phyloP scores from a whole-genome alignment of 2,329 filamentous ascomycete genomes.

The Colletotrichum scovillei region DNA sequence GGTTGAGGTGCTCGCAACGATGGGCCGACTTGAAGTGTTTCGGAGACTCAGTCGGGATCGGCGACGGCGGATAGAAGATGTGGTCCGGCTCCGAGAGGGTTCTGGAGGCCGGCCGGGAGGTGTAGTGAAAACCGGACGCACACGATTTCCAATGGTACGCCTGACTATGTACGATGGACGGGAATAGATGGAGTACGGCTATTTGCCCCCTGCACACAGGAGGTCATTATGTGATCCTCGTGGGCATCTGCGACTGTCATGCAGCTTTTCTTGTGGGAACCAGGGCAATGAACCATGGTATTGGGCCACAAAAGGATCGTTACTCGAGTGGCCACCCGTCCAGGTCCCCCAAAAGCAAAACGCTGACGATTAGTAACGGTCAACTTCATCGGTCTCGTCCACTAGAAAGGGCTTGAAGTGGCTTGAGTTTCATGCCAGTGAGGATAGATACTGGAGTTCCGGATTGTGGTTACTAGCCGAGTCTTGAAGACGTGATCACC shows the following conservation, averaged over 20 bases:
- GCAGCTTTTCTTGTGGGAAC: neutral
- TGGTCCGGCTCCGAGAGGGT: no score
- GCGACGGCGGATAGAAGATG: neutral
- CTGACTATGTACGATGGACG: neutral
- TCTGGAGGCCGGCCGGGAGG: no score
- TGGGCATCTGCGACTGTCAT: neutral
- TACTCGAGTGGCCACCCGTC: neutral
- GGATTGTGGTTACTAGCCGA: neutral
- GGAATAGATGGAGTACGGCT: neutral
- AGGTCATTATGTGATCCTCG: neutral
- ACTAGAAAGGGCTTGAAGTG: neutral
- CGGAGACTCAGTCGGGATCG: neutral
- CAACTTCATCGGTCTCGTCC: neutral
- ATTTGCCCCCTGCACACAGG: neutral
- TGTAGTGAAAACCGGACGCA: neutral
- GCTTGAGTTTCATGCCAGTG: neutral
- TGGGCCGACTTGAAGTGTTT: neutral
- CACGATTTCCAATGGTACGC: neutral
- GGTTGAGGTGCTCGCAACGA: neutral
- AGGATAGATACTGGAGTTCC: neutral
- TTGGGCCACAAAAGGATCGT: neutral
- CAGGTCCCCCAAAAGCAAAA: neutral
- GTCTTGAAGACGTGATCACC: neutral
- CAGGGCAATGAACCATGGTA: neutral
- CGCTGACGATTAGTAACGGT: neutral